Conservation (phyloP, 805 yeast genomes). For the Yamadazyma tumulicola region DNA sequence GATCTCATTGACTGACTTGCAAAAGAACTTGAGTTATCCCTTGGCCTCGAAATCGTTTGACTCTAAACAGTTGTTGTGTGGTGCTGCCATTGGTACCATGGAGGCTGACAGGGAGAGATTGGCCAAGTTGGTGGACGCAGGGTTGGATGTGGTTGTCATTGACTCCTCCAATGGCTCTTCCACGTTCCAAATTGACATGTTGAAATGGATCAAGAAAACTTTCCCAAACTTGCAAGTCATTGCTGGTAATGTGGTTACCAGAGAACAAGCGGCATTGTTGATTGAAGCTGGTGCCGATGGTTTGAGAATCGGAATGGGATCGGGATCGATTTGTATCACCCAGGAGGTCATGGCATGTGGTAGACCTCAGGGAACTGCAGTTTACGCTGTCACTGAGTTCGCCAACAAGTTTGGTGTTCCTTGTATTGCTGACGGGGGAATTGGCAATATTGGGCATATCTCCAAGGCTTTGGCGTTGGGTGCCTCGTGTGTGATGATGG, state of each 20-base stretch:
- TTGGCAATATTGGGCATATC: slow-evolving; percentile 97
- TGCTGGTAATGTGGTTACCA: slow-evolving; percentile 98
- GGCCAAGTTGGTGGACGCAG: slow-evolving; percentile 83
- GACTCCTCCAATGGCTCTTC: slow-evolving; percentile 99
- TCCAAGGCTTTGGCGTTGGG: slow-evolving; percentile 95
- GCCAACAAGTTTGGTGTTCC: slow-evolving; percentile 96
- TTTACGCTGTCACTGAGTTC: slow-evolving; percentile 88
- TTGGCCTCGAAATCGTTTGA: slow-evolving; percentile 88
- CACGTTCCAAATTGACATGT: slow-evolving; percentile 88
- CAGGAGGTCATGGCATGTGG: slow-evolving; percentile 99
- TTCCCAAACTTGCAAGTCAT: slow-evolving; percentile 81
- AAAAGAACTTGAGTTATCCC: slow-evolving; percentile 92
- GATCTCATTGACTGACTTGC: slow-evolving; percentile 93
- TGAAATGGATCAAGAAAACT: slow-evolving; percentile 81
- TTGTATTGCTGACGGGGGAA: slow-evolving; percentile 99
- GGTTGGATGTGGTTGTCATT: slow-evolving; percentile 91
- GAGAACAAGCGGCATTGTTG: slow-evolving; percentile 97
- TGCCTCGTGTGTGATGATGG: slow-evolving; percentile 98
- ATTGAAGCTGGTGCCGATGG: slow-evolving; percentile 97
- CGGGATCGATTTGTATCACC: slow-evolving; percentile 98
- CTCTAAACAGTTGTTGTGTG: slow-evolving; percentile 95
- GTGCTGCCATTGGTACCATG: slow-evolving; percentile 97
- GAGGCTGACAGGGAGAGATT: slow-evolving; percentile 86
- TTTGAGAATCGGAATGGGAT: slow-evolving; percentile 99
- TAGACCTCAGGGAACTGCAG: slow-evolving; percentile 99